These are phyloP conservation scores for Pichia sporocuriosa DNA, from an alignment of 805 yeast species.

Conservation along the genomic window DNA sequence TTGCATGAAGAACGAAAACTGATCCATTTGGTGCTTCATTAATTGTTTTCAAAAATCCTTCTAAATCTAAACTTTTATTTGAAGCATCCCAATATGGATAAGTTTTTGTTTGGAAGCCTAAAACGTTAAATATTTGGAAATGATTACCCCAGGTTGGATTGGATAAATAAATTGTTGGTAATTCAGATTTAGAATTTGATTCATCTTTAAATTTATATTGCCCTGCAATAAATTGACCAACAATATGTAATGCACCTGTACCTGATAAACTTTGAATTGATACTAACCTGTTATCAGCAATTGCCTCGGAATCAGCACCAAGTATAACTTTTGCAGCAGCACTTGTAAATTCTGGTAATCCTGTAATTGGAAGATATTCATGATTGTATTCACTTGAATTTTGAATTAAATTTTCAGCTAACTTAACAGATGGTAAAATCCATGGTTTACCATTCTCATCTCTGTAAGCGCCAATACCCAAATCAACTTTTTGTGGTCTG, in stretches of 20 bases:
- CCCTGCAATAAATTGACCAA: slow-evolving; percentile 59
- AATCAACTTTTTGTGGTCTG: slow-evolving; percentile 66
- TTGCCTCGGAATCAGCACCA: slow-evolving; percentile 51
- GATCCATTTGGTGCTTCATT: slow-evolving; percentile 68
- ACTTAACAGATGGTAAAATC: slow-evolving; percentile 71
- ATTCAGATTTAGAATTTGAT: slow-evolving; percentile 17
- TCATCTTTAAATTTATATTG: slow-evolving; percentile 33
- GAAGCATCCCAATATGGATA: slow-evolving; percentile 85
- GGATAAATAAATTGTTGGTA: slow-evolving; percentile 57
- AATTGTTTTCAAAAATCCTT: slow-evolving; percentile 60
- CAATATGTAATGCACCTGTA: slow-evolving; percentile 87
- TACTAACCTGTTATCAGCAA: slow-evolving; percentile 42
- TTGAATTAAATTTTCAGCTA: slow-evolving; percentile 63
- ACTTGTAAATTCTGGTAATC: slow-evolving; percentile 57
- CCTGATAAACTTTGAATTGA: slow-evolving; percentile 79
- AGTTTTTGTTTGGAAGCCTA: slow-evolving; percentile 57
- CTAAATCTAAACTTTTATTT: slow-evolving; percentile 63
- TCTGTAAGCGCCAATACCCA: slow-evolving; percentile 93
- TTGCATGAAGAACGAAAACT: slow-evolving; percentile 79
- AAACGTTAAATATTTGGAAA: slow-evolving; percentile 65
- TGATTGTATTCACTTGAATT: slow-evolving; percentile 62
- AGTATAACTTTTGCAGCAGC: slow-evolving; percentile 71
- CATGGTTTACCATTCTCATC: slow-evolving; percentile 86
- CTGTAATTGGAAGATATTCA: slow-evolving; percentile 82
- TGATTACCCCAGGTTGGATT: slow-evolving; percentile 99